These are phyloP conservation scores for Suillus paluster DNA, from an alignment of 768 basidiomycete genomes.

Conservation along the genomic window DNA sequence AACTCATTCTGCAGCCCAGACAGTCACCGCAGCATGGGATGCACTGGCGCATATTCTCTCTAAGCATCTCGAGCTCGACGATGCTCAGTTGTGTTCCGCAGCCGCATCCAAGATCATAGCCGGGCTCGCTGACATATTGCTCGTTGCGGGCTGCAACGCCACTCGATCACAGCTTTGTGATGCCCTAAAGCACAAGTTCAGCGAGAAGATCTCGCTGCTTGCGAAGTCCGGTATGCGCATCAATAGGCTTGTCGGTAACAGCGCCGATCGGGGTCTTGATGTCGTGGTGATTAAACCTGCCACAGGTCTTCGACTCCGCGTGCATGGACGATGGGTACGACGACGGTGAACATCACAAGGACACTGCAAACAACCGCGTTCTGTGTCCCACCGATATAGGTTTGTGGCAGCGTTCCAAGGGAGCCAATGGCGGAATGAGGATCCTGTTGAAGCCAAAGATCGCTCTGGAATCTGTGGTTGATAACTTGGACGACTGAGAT, in stretches of 20 bases:
- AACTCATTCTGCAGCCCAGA: constrained; percentile 37
- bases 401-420: constrained; percentile 33
- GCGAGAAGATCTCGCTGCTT: constrained; percentile 45
- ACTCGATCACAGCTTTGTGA: constrained; percentile 37
- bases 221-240: constrained; percentile 51
- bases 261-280: constrained; percentile 36
- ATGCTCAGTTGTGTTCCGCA: constrained; percentile 26
- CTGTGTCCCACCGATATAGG: constrained; percentile 44
- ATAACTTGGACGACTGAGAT: constrained; percentile 37
- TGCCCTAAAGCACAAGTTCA: constrained; percentile 47
- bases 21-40: constrained; percentile 49
- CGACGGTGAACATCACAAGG: constrained; percentile 21
- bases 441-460: constrained; percentile 44
- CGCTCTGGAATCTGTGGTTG: constrained; percentile 40
- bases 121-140: constrained; percentile 33
- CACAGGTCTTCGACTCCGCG: constrained; percentile 26
- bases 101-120: constrained; percentile 27
- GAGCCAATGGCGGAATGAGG: constrained; percentile 29
- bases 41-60: constrained; percentile 42
- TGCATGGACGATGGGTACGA: constrained; percentile 39
- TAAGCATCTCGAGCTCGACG: constrained; percentile 24
- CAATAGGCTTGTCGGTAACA: constrained; percentile 42
- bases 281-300: constrained; percentile 30
- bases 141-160: constrained; percentile 29
- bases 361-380: constrained; percentile 24